Evolutionary conservation across 805 yeast species (phyloP).

Genomic region (Saccharomycopsis olivae): DNA sequence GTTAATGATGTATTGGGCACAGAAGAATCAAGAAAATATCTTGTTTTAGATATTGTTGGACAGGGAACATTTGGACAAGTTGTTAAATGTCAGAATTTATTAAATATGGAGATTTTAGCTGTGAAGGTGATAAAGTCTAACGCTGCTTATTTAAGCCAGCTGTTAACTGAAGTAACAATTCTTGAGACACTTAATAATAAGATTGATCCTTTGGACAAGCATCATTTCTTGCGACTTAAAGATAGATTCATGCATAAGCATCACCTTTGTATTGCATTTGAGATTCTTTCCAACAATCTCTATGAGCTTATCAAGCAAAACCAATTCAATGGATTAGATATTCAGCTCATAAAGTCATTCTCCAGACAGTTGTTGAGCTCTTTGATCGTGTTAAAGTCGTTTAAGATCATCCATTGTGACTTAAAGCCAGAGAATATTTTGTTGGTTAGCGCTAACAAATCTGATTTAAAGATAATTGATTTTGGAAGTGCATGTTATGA

Average conservation of each 20-base stretch:
- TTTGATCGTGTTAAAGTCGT: constrained; percentile 65
- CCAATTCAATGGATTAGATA: constrained; percentile 81
- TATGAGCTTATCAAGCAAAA: constrained; percentile 89
- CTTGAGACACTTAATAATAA: constrained; percentile 70
- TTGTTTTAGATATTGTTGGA: constrained; percentile 85
- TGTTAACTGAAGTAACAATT: constrained; percentile 80
- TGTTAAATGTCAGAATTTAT: constrained; percentile 53
- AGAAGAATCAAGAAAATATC: constrained; percentile 74
- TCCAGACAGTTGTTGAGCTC: constrained; percentile 77
- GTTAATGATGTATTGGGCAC: constrained; percentile 90
- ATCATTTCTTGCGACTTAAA: constrained; percentile 64
- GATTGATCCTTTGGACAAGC: constrained; percentile 59
- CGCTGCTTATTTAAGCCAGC: constrained; percentile 85
- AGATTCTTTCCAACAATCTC: constrained; percentile 74
- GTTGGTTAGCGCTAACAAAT: constrained; percentile 67
- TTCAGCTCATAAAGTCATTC: constrained; percentile 67
- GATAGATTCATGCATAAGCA: constrained; percentile 90
- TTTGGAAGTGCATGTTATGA: constrained; percentile 95
- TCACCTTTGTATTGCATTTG: constrained; percentile 89
- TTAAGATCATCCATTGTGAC: constrained; percentile 90
- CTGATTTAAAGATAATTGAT: constrained; percentile 86
- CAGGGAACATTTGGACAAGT: constrained; percentile 99
- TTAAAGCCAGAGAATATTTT: constrained; percentile 92
- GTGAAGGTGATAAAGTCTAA: constrained; percentile 90
- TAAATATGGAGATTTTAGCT: constrained; percentile 81